Conservation (phyloP, 768 basidiomycete species). For the Udeniomyces megalosporus region DNA sequence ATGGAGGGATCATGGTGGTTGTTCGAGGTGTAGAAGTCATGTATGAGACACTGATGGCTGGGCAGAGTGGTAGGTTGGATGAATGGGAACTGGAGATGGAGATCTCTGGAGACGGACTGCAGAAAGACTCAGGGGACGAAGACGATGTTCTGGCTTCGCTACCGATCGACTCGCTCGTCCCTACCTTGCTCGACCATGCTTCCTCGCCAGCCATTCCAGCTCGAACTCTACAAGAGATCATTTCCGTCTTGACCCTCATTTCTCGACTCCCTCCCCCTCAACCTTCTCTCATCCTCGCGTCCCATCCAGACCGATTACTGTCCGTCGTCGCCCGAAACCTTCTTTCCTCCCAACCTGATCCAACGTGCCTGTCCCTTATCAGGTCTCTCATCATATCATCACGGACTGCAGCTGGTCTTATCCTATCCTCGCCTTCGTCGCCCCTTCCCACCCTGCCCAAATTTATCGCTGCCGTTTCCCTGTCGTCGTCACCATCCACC, state of each 20-base stretch:
- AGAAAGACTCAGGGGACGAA: background rate
- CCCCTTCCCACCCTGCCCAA: slow-evolving; percentile 1
- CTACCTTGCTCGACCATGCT: slow-evolving; percentile 20
- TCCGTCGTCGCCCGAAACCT: background rate
- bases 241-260: slow-evolving; percentile 19
- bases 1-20: slow-evolving; percentile 7
- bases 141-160: slow-evolving; percentile 13
- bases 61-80: background rate
- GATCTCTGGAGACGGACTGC: background rate
- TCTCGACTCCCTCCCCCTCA: slow-evolving; percentile 27
- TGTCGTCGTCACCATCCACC: slow-evolving; percentile 26
- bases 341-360: background rate
- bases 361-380: slow-evolving; percentile 39
- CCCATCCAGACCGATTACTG: background rate
- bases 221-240: slow-evolving; percentile 20
- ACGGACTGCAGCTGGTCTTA: slow-evolving; percentile 45
- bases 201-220: slow-evolving; percentile 18
- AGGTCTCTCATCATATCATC: slow-evolving; percentile 46
- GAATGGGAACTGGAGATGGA: background rate
- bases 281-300: background rate
- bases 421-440: slow-evolving; percentile 30
- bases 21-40: slow-evolving; percentile 22
- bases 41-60: slow-evolving; percentile 18
- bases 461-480: slow-evolving; percentile 40
- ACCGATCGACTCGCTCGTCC: slow-evolving; percentile 21